Conservation (phyloP, 2,329 filamentous ascomycete species). For the Colletotrichum sp. region DNA sequence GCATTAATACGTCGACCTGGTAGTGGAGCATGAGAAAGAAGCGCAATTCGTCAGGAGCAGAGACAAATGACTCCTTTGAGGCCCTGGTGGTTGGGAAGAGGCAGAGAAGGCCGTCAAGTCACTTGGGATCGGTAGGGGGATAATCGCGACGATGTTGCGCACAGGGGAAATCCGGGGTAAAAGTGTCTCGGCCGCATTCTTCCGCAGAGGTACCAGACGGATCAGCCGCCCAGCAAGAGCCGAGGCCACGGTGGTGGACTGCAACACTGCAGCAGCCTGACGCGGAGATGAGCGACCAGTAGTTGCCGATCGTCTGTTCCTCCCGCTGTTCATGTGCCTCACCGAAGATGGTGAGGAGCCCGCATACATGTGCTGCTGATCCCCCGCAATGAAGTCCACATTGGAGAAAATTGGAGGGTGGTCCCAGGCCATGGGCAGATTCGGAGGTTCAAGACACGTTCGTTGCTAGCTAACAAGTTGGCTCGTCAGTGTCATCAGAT, state of each 20-base stretch:
- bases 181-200: neutral
- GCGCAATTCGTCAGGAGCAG: neutral
- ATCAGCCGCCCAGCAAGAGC: neutral
- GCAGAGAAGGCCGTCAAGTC: neutral
- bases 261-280: neutral
- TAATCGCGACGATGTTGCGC: neutral
- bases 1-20: neutral
- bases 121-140: neutral
- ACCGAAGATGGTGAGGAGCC: neutral
- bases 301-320: neutral
- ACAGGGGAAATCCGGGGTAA: neutral
- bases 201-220: neutral
- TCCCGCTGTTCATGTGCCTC: neutral
- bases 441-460: neutral
- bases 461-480: neutral
- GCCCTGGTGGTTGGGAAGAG: neutral
- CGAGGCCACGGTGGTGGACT: neutral
- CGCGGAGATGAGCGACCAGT: neutral
- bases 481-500: neutral
- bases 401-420: neutral
- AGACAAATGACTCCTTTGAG: neutral
- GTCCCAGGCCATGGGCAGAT: neutral
- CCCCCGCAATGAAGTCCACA: neutral
- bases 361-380: neutral
- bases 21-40: neutral